A percentile compares a stretch with the other conserved stretches of the same genome.
Conservation (phyloP, 495 filamentous ascomycete genomes). For the Penicillium coffeae region DNA sequence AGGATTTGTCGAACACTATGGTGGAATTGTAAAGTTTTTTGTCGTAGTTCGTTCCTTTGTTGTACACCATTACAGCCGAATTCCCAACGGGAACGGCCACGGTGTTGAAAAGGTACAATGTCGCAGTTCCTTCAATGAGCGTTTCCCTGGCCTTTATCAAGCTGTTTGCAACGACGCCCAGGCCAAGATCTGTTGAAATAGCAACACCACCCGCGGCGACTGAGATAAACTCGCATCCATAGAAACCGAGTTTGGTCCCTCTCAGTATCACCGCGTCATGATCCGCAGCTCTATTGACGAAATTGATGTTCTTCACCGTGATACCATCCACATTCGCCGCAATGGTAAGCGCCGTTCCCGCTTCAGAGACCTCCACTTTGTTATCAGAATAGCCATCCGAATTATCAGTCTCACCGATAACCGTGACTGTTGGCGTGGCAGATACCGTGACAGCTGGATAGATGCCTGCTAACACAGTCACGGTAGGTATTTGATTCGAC, state of each 20-base stretch:
- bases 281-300: slow-evolving; percentile 6
- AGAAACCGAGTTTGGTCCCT: slow-evolving; percentile 7
- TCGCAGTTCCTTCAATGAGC: slow-evolving; percentile 4
- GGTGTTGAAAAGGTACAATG: slow-evolving; percentile 13
- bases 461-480: slow-evolving; percentile 10
- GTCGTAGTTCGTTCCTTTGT: background rate
- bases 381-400: slow-evolving; percentile 9
- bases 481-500: slow-evolving; percentile 8
- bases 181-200: background rate
- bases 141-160: slow-evolving; percentile 10
- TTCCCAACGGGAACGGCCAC: background rate
- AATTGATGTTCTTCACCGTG: slow-evolving; percentile 10
- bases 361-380: slow-evolving; percentile 3
- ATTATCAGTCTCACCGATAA: slow-evolving; percentile 3
- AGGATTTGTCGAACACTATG: slow-evolving; percentile 3
- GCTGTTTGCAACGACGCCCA: slow-evolving; percentile 12
- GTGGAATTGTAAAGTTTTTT: slow-evolving; percentile 7
- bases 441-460: slow-evolving; percentile 14
- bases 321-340: slow-evolving; percentile 3
- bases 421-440: slow-evolving; percentile 9
- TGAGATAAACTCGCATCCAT: slow-evolving; percentile 12
- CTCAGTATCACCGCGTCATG: background rate
- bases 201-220: background rate
- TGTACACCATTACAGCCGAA: slow-evolving; percentile 1
- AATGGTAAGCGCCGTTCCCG: slow-evolving; percentile 3